Base-by-base conservation (phyloP, 768 basidiomycete species). In the Leccinum truebloodii region DNA sequence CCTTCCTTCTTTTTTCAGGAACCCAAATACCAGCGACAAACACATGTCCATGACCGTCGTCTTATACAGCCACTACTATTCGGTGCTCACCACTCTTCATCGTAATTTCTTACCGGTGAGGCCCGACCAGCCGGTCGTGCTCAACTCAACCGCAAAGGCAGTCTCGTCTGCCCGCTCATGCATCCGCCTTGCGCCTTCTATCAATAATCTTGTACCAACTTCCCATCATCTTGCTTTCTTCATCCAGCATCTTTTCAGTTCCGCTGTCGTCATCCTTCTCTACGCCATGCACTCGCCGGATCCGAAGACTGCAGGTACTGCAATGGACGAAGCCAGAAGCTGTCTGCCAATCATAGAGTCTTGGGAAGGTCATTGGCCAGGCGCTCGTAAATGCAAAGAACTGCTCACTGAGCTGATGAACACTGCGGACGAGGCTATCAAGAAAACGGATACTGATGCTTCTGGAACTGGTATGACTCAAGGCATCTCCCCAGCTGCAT, bases 141-240 rank as follows among this genome's bases (percentile, higher is more conserved):
- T 89, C 6, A 86, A 85, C 63, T 94, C 93, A 20, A 88, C 88
- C 2, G 79, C 81, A 24, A 93, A 90, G 70, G 93, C 92, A 3
- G 88, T 94, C 51, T 84, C 88, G 26, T 90, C 90, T 50, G 92
- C 93, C 30, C 88, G 92, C 4, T 90, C 87, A 32, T 94, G 90
- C 74, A 92, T 94, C 59, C 86, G 86, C 28, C 83, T 94, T 24
- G 92, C 92, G 3, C 88, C 92, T 41, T 90, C 90, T 3, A 89
- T 94, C 79, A 90, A 85, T 71, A 86, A 90, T 67, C 84, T 88
- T 52, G 91, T 94, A 2, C 91, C 92, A 9, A 82, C 89, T 13
- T 94, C 93, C 14, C 92, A 93, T 66, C 90, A 93, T 71, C 81
- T 94, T 49, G 90, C 92, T 4, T 92, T 93, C 75, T 93, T 90